Percentiles rank a stretch among this genome's conserved stretches.
phyloP scores from a whole-genome alignment of 1,139 yeast species.

The Sugiyamaella neomexicana region DNA sequence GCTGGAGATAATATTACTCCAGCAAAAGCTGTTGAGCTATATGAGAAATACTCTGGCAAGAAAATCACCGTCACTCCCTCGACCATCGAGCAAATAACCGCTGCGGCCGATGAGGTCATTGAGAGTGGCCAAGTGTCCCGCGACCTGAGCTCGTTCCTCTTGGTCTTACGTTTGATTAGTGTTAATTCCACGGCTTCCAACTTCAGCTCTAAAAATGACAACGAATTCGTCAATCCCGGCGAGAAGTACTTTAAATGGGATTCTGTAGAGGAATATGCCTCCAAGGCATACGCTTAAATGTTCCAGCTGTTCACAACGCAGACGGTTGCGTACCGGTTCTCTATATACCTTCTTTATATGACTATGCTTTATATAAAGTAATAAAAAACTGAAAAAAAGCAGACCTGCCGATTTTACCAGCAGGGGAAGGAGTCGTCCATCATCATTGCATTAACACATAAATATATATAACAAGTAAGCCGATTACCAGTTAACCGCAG shows the following conservation, averaged over 20 bases:
- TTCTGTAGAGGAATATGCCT: constrained; percentile 26
- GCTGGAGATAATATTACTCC: constrained; percentile 47
- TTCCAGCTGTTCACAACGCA: neutral
- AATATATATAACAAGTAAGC: constrained; percentile 1
- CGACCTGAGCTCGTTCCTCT: constrained; percentile 10
- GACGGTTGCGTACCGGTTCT: neutral
- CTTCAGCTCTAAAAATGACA: constrained; percentile 42
- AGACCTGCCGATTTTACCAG: neutral
- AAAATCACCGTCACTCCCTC: constrained; percentile 39
- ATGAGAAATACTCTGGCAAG: constrained; percentile 47
- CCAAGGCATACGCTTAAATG: constrained; percentile 5
- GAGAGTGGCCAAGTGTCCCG: constrained; percentile 21
- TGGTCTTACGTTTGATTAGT: constrained; percentile 39
- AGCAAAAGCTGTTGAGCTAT: constrained; percentile 45
- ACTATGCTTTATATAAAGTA: no score
- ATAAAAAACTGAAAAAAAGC: neutral
- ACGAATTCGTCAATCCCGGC: constrained; percentile 57
- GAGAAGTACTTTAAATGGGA: constrained; percentile 52
- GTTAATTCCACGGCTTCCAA: constrained; percentile 43
- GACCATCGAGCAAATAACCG: constrained; percentile 41
- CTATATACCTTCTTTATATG: no score
- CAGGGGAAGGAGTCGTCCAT: no score
- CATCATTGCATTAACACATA: neutral
- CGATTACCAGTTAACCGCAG: constrained; percentile 47
- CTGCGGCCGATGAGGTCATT: constrained; percentile 36